Evolutionary conservation across 805 yeast species (phyloP).

Genomic region (Wickerhamiella alocasiicola): DNA sequence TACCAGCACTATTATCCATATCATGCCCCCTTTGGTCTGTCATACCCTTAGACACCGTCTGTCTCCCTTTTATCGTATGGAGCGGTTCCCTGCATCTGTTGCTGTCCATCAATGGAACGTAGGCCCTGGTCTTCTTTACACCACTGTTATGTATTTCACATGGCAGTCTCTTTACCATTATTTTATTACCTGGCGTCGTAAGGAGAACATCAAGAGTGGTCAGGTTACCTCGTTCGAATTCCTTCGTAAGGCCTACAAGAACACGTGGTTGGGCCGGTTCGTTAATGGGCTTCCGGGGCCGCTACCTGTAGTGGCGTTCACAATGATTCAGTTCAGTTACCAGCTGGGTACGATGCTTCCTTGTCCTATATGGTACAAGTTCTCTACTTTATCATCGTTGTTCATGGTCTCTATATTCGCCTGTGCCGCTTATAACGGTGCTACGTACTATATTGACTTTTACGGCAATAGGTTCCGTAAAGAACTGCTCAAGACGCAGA

Average conservation of each 20-base stretch:
- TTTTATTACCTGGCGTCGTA: constrained; percentile 71
- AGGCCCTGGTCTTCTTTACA: constrained; percentile 55
- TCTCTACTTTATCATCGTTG: constrained; percentile 49
- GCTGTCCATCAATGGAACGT: constrained; percentile 60
- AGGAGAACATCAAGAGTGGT: constrained; percentile 75
- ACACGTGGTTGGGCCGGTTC: constrained; percentile 53
- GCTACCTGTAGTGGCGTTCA: constrained; percentile 77
- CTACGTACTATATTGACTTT: constrained; percentile 82
- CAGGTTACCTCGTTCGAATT: constrained; percentile 78
- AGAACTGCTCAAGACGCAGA: constrained; percentile 60
- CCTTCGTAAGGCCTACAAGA: constrained; percentile 58
- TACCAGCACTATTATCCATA: constrained; percentile 80
- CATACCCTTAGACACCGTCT: constrained; percentile 76
- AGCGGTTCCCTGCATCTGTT: constrained; percentile 73
- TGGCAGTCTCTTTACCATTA: constrained; percentile 91
- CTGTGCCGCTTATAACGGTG: constrained; percentile 83
- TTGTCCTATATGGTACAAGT: constrained; percentile 78
- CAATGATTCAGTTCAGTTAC: constrained; percentile 73
- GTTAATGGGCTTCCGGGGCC: constrained; percentile 77
- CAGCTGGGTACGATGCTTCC: constrained; percentile 78
- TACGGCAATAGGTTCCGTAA: constrained; percentile 84
- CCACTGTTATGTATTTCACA: constrained; percentile 66
- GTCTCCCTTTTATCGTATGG: constrained; percentile 36
- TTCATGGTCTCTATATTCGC: constrained; percentile 65
- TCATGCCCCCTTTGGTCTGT: constrained; percentile 79